Percentiles rank a stretch among this genome's conserved stretches.
phyloP scores from a whole-genome alignment of 352 stramenopile species.

The Phytopythium sindhum region DNA sequence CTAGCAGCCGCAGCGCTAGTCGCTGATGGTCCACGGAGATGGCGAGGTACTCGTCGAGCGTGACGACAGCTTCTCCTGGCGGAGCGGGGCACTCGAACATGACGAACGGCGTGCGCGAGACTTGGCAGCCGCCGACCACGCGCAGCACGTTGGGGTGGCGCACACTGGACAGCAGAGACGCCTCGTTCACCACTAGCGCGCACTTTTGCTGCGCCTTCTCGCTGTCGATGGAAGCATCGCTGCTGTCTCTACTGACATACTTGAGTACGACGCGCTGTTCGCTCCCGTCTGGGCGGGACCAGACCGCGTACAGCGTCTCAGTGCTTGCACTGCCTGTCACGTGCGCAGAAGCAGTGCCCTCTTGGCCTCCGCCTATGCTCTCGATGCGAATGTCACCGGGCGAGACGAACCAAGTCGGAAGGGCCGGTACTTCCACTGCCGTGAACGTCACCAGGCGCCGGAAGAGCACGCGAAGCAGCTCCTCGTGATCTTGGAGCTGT shows the following conservation, averaged over 20 bases:
- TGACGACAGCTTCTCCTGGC: constrained; percentile 20
- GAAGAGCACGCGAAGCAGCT: constrained; percentile 43
- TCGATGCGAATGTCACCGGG: constrained; percentile 33
- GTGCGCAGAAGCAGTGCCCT: not conserved
- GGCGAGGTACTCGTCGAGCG: constrained; percentile 52
- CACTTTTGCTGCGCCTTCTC: constrained; percentile 9
- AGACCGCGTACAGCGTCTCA: constrained; percentile 29
- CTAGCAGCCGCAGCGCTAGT: constrained; percentile 36
- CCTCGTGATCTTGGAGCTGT: constrained; percentile 24
- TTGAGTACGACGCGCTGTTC: constrained; percentile 45
- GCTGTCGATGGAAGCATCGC: not conserved
- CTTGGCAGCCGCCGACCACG: constrained; percentile 47
- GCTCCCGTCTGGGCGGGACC: constrained; percentile 22
- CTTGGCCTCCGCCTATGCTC: constrained; percentile 1
- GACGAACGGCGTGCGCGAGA: constrained; percentile 44
- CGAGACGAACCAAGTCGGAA: constrained; percentile 52
- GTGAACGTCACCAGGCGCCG: constrained; percentile 40
- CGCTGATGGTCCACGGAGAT: constrained; percentile 36
- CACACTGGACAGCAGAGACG: constrained; percentile 32
- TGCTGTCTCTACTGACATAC: constrained; percentile 7
- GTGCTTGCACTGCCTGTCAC: constrained; percentile 17
- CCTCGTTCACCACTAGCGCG: constrained; percentile 35
- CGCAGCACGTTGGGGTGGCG: constrained; percentile 53
- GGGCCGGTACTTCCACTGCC: constrained; percentile 36
- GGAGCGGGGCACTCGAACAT: constrained; percentile 38